Evolutionary conservation across 179 eudicot species (phyloP), one percentile per base, ranked within the genome.

Genomic region (Patellifolia procumbens): DNA sequence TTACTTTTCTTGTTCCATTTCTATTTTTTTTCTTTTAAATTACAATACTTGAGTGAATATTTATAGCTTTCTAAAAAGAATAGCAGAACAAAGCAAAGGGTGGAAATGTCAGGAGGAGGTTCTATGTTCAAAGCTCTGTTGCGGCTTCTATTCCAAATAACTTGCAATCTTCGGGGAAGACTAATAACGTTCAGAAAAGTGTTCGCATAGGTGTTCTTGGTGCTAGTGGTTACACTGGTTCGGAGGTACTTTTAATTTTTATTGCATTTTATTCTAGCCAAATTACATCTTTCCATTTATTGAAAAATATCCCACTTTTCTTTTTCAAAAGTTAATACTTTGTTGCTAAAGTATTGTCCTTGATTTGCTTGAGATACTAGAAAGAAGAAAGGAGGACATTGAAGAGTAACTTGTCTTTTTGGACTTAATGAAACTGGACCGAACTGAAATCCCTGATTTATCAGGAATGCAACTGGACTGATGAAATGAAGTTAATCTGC

Each of bases 151-250:
- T 76, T n/a, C 89, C 87, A 5, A 76, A 64, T 58, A 81, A 53
- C 37, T 70, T 80, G 73, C 88, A 79, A 32, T 52, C 74, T 68
- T 70, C 76, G 2, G 88, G 86, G 61, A 32, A 55, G 60, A 60
- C n/a, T n/a, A n/a, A 72, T 49, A 76, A 79, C 32, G 67, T 84
- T 28, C 87, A 87, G 45, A 86, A 90, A 70, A 58, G 80, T 15
- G 79, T 82, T 24, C 92, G 88, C 58, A 86, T 94, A 80, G 98
- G 94, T 63, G 94, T 92, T 74, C 94, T 94, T 74, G 98, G 98
- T 79, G 98, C 98, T 37, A 94, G 98, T 85, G 98, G 98, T 20
- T 94, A 94, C 84, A 92, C 98, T 76, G 98, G 98, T 65, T 87
- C 96, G 11, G 98, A 94, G 98, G 98, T 93, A 35, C 19, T 13